Evolutionary conservation across 2,329 filamentous ascomycete genomes (phyloP), one percentile per base, ranked within the genome.

Genomic region (Ascochyta viciae-villosae): DNA sequence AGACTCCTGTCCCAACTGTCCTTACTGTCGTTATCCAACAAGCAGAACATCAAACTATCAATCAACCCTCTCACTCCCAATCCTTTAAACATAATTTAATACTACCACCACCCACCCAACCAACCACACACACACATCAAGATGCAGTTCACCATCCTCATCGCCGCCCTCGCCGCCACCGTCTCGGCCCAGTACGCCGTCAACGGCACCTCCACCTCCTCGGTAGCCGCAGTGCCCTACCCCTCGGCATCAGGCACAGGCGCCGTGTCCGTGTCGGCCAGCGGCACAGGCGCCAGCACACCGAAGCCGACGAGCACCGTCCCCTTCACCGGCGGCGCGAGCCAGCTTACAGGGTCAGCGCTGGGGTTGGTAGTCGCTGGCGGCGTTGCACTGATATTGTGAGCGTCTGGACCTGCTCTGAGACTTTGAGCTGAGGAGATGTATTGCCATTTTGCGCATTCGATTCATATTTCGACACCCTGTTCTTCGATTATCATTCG

Each of bases 91-190:
- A 9, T 27, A 24, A 24, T 22, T 33, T 9, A 48, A 41, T n/a
- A 50, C 48, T 41, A 40, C 27, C 38, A 33, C 37, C 7, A 31
- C 26, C 39, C 39, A 46, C 37, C 3, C n/a, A 16, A 19, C 39
- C 38, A 9, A 35, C 50, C 38, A 41, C n/a, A 19, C 33, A 29
- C 29, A 58, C 43, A 58, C 41, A 50, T 49, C 54, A 55, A 53
- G 40, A 73, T 74, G 71, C 71, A 72, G 57, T 70, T 74, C 68
- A 67, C 71, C 54, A 46, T 66, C 61, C 34, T 70, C 59, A 44
- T 64, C 59, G 60, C 65, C 50, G 63, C 65, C 38, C 61, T 70
- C 48, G 65, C 70, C 49, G 68, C 68, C 55, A 67, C 67, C 45
- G 57, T 67, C 23, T 61, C 67, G 22, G 70, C 71, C 40, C 50